These are phyloP conservation scores for Senna tora DNA, from an alignment of 306 rosid genomes.

Conservation along the genomic window DNA sequence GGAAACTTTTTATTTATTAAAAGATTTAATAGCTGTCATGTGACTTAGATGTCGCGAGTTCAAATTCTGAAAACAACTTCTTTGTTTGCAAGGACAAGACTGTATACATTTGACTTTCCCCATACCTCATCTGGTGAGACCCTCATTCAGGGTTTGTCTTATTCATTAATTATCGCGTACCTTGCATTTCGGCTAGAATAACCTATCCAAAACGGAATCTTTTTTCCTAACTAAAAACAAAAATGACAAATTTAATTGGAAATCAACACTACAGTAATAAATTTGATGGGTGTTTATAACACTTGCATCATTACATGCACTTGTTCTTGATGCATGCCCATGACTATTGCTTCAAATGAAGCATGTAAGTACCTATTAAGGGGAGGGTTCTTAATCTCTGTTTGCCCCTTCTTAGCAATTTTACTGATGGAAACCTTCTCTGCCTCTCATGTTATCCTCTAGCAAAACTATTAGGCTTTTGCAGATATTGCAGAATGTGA, in stretches of 20 bases:
- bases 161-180: too few species aligned
- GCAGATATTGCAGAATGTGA: slow-evolving; percentile 10
- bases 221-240: slow-evolving; percentile 1
- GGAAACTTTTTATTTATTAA: too few species aligned
- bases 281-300: slow-evolving; percentile 32
- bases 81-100: too few species aligned
- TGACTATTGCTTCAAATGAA: slow-evolving; percentile 18
- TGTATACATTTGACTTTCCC: too few species aligned
- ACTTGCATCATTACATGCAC: slow-evolving; percentile 33
- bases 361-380: slow-evolving; percentile 1
- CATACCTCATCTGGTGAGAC: too few species aligned
- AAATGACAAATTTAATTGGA: slow-evolving; percentile 27
- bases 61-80: too few species aligned
- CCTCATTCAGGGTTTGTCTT: too few species aligned
- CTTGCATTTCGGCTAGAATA: too few species aligned
- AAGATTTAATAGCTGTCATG: too few species aligned
- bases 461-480: background rate
- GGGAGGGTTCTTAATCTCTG: background rate
- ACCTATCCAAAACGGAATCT: background rate
- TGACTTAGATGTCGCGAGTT: too few species aligned
- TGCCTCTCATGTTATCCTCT: background rate
- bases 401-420: slow-evolving; percentile 43
- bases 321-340: slow-evolving; percentile 8
- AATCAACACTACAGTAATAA: slow-evolving; percentile 20
- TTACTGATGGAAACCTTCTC: slow-evolving; percentile 10